phyloP scores from a whole-genome alignment of 176 grass and related monocot species.

The Themeda triandra region DNA sequence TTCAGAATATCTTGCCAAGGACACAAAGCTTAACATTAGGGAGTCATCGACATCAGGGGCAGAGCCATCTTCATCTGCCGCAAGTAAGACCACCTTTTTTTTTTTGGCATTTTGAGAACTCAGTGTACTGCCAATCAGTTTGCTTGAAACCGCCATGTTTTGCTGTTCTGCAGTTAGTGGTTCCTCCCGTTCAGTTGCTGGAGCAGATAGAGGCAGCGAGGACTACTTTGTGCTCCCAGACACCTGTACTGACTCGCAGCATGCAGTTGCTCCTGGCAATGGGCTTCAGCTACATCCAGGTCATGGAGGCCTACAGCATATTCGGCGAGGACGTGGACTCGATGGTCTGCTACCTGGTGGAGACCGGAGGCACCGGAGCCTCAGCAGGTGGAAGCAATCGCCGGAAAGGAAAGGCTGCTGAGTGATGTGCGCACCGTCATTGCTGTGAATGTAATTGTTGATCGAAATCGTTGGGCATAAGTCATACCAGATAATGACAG shows the following conservation, averaged over 20 bases:
- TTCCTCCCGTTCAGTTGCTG: conserved; percentile 45
- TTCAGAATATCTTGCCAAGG: conserved; percentile 73
- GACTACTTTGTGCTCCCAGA: conserved; percentile 48
- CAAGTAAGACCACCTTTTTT: conserved; percentile 39
- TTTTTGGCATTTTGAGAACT: neutral
- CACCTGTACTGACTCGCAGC: conserved; percentile 61
- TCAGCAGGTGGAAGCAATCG: conserved; percentile 55
- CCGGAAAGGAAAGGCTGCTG: conserved; percentile 92
- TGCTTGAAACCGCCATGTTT: conserved; percentile 22
- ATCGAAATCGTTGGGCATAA: conserved; percentile 19
- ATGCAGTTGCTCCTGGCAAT: conserved; percentile 84
- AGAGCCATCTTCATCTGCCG: conserved; percentile 85
- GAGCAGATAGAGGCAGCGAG: conserved; percentile 23
- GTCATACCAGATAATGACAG: conserved; percentile 33
- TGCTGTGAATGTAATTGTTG: neutral
- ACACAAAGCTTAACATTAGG: conserved; percentile 55
- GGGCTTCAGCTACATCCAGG: conserved; percentile 96
- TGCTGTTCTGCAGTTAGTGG: conserved; percentile 50
- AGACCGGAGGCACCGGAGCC: conserved; percentile 53
- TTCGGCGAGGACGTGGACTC: conserved; percentile 97
- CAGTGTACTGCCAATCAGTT: neutral
- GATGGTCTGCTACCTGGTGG: conserved; percentile 94
- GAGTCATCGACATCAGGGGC: conserved; percentile 80
- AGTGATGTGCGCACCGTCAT: conserved; percentile 30
- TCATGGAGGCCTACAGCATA: conserved; percentile 88